A percentile compares a stretch with the other conserved stretches of the same genome.
These are phyloP conservation scores for Nevesoporus exiguus DNA, from an alignment of 768 basidiomycete genomes.

Conservation along the genomic window DNA sequence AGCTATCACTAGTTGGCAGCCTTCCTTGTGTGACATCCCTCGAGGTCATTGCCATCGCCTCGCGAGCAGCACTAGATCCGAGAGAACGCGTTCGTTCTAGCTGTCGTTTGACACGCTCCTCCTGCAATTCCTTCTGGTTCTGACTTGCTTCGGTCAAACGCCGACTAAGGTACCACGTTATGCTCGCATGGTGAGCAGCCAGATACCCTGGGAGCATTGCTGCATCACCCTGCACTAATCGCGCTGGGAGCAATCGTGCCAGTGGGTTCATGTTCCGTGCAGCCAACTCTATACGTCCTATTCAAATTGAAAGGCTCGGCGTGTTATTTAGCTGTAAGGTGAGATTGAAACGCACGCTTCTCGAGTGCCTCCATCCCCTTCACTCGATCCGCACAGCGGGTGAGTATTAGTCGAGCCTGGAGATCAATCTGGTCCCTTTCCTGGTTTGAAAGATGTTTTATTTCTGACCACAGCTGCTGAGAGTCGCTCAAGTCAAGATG, in stretches of 20 bases:
- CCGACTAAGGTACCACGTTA: slow-evolving; percentile 88
- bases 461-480: slow-evolving; percentile 54
- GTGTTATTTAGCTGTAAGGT: slow-evolving; percentile 12
- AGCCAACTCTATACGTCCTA: slow-evolving; percentile 66
- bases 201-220: slow-evolving; percentile 53
- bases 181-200: slow-evolving; percentile 89
- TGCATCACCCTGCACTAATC: slow-evolving; percentile 61
- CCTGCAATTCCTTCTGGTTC: slow-evolving; percentile 84
- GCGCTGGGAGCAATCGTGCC: slow-evolving; percentile 65
- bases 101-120: slow-evolving; percentile 87
- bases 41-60: slow-evolving; percentile 46
- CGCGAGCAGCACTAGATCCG: slow-evolving; percentile 73
- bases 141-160: slow-evolving; percentile 78
- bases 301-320: slow-evolving; percentile 15
- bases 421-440: slow-evolving; percentile 96
- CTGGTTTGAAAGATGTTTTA: slow-evolving; percentile 76
- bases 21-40: slow-evolving; percentile 24
- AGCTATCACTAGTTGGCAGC: slow-evolving; percentile 40
- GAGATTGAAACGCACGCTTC: slow-evolving; percentile 59
- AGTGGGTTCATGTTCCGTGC: slow-evolving; percentile 64
- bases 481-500: slow-evolving; percentile 54
- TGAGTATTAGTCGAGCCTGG: slow-evolving; percentile 81
- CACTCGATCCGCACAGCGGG: slow-evolving; percentile 82
- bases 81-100: slow-evolving; percentile 80
- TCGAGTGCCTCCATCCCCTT: slow-evolving; percentile 86